Percentiles rank a stretch among this genome's conserved stretches.
Conservation (phyloP, 2,329 filamentous ascomycete genomes). For the Colletotrichum endophyticum region DNA sequence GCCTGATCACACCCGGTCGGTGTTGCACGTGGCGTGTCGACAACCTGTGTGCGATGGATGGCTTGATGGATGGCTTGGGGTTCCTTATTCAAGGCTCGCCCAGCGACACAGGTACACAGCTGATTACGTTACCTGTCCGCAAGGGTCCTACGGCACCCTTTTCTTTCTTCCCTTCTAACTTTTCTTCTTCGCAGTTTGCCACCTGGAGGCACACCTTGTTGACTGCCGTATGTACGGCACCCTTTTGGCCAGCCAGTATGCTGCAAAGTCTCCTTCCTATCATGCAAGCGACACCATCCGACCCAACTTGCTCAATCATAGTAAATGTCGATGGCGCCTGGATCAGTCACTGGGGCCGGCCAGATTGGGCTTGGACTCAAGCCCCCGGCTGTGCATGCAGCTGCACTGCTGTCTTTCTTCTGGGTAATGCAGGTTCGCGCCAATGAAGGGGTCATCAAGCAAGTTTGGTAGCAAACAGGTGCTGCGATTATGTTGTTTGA, state of each 20-base stretch:
- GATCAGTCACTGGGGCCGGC: background rate
- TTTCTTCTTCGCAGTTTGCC: too few relatives aligned
- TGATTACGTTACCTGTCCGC: background rate
- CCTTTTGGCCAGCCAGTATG: background rate
- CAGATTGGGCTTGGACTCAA: background rate
- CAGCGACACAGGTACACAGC: background rate
- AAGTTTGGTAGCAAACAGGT: background rate
- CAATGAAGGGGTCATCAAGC: rapidly evolving
- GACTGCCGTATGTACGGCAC: background rate
- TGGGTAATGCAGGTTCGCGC: background rate
- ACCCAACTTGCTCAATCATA: background rate
- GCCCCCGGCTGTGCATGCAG: background rate
- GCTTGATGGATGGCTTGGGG: background rate
- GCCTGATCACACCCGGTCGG: background rate
- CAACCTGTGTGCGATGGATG: background rate
- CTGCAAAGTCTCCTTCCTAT: background rate
- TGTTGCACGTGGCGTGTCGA: background rate
- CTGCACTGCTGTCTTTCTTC: background rate
- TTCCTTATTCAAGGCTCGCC: background rate
- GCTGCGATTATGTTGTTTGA: background rate
- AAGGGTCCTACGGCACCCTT: background rate
- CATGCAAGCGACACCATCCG: background rate
- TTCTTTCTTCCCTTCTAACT: too few relatives aligned
- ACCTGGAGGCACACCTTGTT: too few relatives aligned
- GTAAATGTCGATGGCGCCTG: background rate